Base-by-base conservation (phyloP, 2,329 filamentous ascomycete genomes). In the Colletotrichum chrysophilum region DNA sequence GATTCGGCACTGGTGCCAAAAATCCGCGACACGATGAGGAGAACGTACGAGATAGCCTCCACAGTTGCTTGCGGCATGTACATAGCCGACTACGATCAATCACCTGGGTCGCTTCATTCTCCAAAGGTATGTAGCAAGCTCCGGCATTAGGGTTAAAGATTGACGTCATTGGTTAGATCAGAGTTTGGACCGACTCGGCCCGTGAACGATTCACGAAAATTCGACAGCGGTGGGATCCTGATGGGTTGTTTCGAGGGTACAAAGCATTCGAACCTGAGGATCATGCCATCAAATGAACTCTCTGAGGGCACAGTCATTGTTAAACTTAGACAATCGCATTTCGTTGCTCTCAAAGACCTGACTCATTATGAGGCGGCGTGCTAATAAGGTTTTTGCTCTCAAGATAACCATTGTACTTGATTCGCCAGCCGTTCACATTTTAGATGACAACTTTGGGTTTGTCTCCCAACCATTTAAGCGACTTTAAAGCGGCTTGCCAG, bases 101-200 rank as follows among this genome's bases (percentile, higher is more conserved):
- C 52, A 56, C 4, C 52, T 16, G 52, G 24, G 6, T 56, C 52
- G 0, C 52, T 56, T 21, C 52, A 56, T 26, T 24, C 3, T 16
- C 21, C 21, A 24, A n/a, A 56, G 52, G 52, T 56, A 56, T 26
- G 13, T 26, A 3, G 8, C 4, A 26, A 56, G 12, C 21, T 56
- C 3, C 21, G 4, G 0, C 21, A 26, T 26, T 7, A 14, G 7
- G 13, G 52, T 0, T 9, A 1, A 24, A 14, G 5, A 26, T 10
- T 56, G 14, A 56, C 52, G 21, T 14, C n/a, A 7, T 56, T 26
- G 21, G 21, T 21, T 21, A 56, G 52, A 56, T 56, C 6, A 56
- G 12, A 26, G 52, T 56, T n/a, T 56, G 52, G 52, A 56, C 52
- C 12, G 52, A 56, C 14, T 56, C 52, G n/a, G 52, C 52, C n/a